Evolutionary conservation across 495 filamentous ascomycete genomes (phyloP), one percentile per base, ranked within the genome.

Genomic region (Penicillium alfredii): DNA sequence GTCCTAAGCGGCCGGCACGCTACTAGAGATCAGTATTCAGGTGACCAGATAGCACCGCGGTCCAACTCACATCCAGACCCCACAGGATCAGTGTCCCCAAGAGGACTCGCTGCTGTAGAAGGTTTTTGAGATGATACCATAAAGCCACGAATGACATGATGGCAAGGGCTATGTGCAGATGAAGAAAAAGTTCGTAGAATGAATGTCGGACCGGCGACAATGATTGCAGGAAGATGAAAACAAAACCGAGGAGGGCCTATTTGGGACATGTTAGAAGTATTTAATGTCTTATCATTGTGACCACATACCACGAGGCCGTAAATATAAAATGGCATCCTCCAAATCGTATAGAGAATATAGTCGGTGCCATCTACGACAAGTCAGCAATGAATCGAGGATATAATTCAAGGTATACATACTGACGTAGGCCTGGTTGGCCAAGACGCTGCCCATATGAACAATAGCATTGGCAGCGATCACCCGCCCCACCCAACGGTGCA

Each of bases 111-210:
- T 67, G 63, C 20, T 64, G 60, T 11, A 55, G 38, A n/a, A 74
- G 60, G 8, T 56, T 55, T 28, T 69, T 55, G 3, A 77, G 48
- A 38, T 79, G 75, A 17, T 76, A 60, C 63, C 71, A 78, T n/a
- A 75, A 48, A 17, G 65, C 73, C 3, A 73, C 58, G 24, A 79
- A 53, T 1, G 63, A 63, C 40, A 69, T 44, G 16, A 74, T 38
- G 4, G 66, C 73, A 7, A 72, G 26, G 2, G 72, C 37, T n/a
- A 73, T 68, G 41, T 79, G 75, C 12, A 66, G 47, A 47, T 72
- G 69, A 28, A 77, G 64, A 39, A 79, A 79, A 7, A 68, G 63
- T 42, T 79, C 75, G 47, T 79, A 78, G 44, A 76, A 77, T 8
- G 73, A 65, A 49, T 77, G 75, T 29, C 75, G 69, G 14, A 73